Conservation (phyloP, 176 grass and related monocot species). For the Metroxylon sagu region DNA sequence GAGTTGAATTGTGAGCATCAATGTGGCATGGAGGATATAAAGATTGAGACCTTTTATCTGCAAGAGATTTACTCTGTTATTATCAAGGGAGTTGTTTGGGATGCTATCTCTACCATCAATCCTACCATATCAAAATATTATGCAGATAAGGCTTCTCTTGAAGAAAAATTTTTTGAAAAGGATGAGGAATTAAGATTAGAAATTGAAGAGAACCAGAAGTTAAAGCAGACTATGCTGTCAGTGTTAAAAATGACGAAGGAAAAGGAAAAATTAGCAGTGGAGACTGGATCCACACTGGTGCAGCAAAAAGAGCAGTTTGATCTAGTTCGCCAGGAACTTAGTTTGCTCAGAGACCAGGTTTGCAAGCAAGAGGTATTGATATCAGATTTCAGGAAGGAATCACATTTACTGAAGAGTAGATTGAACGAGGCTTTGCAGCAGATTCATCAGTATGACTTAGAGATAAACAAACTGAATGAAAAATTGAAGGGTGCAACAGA, state of each 20-base stretch:
- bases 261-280: slow-evolving; percentile 46
- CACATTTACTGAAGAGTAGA: slow-evolving; percentile 38
- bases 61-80: slow-evolving; percentile 14
- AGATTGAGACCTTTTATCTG: slow-evolving; percentile 5
- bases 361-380: slow-evolving; percentile 42
- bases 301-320: slow-evolving; percentile 66
- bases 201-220: slow-evolving; percentile 52
- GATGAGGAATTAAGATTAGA: slow-evolving; percentile 28
- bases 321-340: slow-evolving; percentile 42
- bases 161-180: slow-evolving; percentile 34
- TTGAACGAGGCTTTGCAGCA: slow-evolving; percentile 53
- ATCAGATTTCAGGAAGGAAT: slow-evolving; percentile 47
- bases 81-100: slow-evolving; percentile 3
- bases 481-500: slow-evolving; percentile 29
- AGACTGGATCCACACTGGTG: slow-evolving; percentile 42
- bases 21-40: slow-evolving; percentile 33
- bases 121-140: slow-evolving; percentile 24
- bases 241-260: slow-evolving; percentile 22
- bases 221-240: slow-evolving; percentile 30
- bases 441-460: slow-evolving; percentile 39
- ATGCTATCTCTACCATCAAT: slow-evolving; percentile 5
- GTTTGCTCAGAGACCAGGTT: slow-evolving; percentile 48
- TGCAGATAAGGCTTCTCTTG: slow-evolving; percentile 31
- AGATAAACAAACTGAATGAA: slow-evolving; percentile 38
- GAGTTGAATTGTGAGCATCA: slow-evolving; percentile 26